Percentiles rank a stretch among this genome's conserved stretches.
Evolutionary conservation across 2,329 filamentous ascomycete species (phyloP).

Genomic region (Calonectria henricotiae): DNA sequence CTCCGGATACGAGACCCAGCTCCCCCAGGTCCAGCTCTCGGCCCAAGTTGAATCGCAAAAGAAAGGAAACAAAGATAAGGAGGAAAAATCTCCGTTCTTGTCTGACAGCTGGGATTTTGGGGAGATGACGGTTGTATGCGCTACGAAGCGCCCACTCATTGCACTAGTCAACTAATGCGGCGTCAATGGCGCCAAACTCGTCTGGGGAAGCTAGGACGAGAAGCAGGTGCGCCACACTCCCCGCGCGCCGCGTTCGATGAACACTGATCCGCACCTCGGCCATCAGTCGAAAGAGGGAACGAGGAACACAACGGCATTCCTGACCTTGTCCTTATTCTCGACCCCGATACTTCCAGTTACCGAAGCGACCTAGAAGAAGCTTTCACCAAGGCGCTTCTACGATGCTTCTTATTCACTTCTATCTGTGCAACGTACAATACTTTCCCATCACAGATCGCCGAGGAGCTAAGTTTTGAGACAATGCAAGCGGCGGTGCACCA

Average conservation of each 20-base stretch:
- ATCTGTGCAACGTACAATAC: not conserved
- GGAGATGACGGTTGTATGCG: constrained; percentile 5
- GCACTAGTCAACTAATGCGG: constrained; percentile 5
- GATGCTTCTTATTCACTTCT: not conserved
- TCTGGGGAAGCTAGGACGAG: not conserved
- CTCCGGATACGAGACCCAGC: not conserved
- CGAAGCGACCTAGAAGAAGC: not conserved
- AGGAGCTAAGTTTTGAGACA: not conserved
- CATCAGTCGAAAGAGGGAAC: constrained; percentile 17
- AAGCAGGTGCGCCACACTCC: not conserved
- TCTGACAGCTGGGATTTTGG: not conserved
- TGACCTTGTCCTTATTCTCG: not conserved
- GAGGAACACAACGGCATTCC: not conserved
- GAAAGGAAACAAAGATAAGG: not conserved
- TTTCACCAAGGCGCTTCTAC: not conserved
- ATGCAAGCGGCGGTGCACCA: not conserved
- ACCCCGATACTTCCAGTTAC: not conserved
- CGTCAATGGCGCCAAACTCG: not conserved
- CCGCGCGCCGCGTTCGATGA: constrained; percentile 5
- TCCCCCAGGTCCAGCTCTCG: not conserved
- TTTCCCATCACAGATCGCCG: not conserved
- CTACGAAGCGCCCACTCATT: not conserved
- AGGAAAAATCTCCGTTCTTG: not conserved
- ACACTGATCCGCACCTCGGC: not conserved
- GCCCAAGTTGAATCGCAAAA: not conserved